phyloP scores from a whole-genome alignment of 169 alveolate species.

The Eimeria sp. region DNA sequence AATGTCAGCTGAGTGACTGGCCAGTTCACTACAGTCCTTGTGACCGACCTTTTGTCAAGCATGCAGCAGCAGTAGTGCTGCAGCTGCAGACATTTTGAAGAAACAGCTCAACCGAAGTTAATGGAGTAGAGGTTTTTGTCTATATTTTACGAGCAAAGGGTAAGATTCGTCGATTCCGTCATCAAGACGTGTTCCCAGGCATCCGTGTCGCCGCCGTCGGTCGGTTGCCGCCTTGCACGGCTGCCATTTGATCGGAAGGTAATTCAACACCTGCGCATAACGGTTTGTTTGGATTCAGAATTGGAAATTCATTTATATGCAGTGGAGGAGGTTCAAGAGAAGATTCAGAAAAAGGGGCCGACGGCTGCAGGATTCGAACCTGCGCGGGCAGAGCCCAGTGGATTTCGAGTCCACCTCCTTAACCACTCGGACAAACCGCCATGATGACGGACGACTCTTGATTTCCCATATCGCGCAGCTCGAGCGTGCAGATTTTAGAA shows the following conservation, averaged over 20 bases:
- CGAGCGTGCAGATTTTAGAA: background rate
- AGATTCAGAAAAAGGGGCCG: too few species aligned
- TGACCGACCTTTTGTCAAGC: conserved; percentile 17
- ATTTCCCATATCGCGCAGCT: background rate
- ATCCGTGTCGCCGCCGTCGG: background rate
- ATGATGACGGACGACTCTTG: conserved; percentile 16
- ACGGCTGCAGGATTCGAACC: conserved; percentile 98
- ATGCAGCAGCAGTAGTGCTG: conserved; percentile 7
- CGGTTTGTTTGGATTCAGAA: background rate
- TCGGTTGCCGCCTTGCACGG: background rate
- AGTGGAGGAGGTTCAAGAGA: too few species aligned
- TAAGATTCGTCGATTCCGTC: background rate
- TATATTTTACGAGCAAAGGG: too few species aligned
- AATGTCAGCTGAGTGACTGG: too few species aligned
- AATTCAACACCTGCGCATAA: background rate
- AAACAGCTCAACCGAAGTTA: background rate
- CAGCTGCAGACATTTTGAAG: background rate
- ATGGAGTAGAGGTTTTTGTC: background rate
- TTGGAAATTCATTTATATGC: too few species aligned
- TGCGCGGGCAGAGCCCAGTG: conserved; percentile 98
- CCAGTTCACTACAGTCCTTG: too few species aligned
- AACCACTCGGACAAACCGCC: conserved; percentile 53
- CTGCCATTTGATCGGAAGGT: background rate
- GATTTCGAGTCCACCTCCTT: conserved; percentile 85
- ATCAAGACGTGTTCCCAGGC: background rate